phyloP scores from a whole-genome alignment of 345 rosid species.

The Gossypium australe region DNA sequence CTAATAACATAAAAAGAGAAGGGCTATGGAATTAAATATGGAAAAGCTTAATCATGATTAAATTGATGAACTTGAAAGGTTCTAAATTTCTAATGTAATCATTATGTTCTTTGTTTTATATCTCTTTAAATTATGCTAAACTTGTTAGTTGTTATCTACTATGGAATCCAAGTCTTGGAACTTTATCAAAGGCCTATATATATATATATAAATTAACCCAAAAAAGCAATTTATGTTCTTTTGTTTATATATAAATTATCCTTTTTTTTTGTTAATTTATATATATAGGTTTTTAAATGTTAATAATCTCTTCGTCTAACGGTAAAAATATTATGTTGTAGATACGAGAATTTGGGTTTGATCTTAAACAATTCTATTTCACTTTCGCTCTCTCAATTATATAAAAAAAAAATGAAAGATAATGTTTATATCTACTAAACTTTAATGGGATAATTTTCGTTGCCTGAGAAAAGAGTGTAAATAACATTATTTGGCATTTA shows the following conservation, averaged over 20 bases:
- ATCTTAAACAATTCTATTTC: too few species aligned
- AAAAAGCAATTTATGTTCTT: not conserved
- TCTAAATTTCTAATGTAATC: slow-evolving; percentile 1
- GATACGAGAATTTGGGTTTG: accelerated
- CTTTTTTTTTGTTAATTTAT: too few species aligned
- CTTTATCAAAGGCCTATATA: not conserved
- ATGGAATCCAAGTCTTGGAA: not conserved
- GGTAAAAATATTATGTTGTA: too few species aligned
- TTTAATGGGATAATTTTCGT: too few species aligned
- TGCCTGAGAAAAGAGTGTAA: too few species aligned
- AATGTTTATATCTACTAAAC: too few species aligned
- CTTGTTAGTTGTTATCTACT: not conserved
- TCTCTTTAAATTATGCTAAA: not conserved
- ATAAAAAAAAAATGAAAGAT: too few species aligned
- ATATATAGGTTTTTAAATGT: too few species aligned
- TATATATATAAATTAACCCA: not conserved
- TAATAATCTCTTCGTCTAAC: too few species aligned
- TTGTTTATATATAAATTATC: not conserved
- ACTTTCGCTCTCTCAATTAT: too few species aligned
- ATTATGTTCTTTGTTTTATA: not conserved
- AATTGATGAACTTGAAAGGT: not conserved
- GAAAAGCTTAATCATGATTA: not conserved
- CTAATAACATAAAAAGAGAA: slow-evolving; percentile 6
- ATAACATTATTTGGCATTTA: too few species aligned
- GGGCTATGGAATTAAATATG: not conserved